Conservation (phyloP, 441 rosid genomes). For the Gossypium davidsonii region DNA sequence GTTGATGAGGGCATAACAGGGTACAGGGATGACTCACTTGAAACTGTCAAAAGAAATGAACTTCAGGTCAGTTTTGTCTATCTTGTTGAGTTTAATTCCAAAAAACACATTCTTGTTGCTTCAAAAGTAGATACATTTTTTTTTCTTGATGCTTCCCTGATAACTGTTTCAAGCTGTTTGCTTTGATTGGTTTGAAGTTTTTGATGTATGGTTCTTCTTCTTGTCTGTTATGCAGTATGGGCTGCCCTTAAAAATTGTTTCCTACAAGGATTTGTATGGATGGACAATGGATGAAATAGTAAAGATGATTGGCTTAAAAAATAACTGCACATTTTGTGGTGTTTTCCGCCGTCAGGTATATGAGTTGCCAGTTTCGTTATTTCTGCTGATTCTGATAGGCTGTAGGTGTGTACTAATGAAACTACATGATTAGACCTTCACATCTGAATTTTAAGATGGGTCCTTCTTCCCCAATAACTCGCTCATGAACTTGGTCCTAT, state of each 20-base stretch:
- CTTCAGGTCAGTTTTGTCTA: conserved; percentile 39
- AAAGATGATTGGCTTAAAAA: conserved; percentile 83
- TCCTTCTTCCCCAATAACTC: not conserved
- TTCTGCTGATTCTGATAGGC: not conserved
- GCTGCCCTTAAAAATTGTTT: conserved; percentile 71
- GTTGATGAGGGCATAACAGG: conserved; percentile 92
- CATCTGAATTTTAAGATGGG: conserved; percentile 2
- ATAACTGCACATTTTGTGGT: conserved; percentile 93
- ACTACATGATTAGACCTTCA: not conserved
- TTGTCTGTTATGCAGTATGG: conserved; percentile 48
- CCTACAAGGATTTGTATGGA: conserved; percentile 92
- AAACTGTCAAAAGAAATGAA: conserved; percentile 78
- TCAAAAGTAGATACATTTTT: not conserved
- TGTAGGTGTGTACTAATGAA: not conserved
- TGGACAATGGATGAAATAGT: conserved; percentile 99
- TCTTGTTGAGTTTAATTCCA: not conserved
- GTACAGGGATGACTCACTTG: conserved; percentile 87
- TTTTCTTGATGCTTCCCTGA: not conserved
- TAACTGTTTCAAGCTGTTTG: not conserved
- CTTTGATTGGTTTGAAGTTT: not conserved
- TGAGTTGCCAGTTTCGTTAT: not conserved
- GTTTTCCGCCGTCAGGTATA: conserved; percentile 87
- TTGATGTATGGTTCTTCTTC: not conserved
- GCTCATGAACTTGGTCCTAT: not conserved
- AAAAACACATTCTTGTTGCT: not conserved